Percentiles rank a stretch among this genome's conserved stretches.
These are phyloP conservation scores for Crithidia bombi DNA, from an alignment of 208 protist species.

Conservation along the genomic window DNA sequence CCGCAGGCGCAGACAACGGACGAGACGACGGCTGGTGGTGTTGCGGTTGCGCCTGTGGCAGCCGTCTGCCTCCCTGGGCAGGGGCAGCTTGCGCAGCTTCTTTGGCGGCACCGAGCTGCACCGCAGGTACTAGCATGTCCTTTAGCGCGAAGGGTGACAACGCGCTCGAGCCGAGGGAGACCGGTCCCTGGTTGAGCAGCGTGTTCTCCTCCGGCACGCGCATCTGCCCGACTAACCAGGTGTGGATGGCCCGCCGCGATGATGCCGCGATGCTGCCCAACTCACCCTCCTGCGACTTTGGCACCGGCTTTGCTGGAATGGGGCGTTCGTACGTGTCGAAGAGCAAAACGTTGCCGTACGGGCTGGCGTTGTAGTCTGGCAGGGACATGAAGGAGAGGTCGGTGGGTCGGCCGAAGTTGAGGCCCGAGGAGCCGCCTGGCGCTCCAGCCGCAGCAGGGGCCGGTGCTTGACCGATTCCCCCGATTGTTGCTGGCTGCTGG, in stretches of 20 bases:
- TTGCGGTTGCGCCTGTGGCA: background rate
- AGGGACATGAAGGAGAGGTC: slow-evolving; percentile 68
- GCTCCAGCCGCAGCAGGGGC: background rate
- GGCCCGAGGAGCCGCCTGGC: background rate
- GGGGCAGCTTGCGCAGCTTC: background rate
- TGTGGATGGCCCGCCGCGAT: slow-evolving; percentile 35
- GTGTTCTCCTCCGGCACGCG: slow-evolving; percentile 27
- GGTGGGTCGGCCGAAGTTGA: slow-evolving; percentile 35
- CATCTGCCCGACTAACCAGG: slow-evolving; percentile 37
- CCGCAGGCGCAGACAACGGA: background rate
- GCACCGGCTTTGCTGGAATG: slow-evolving; percentile 23
- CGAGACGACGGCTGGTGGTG: slow-evolving; percentile 9
- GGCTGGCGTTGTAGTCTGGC: slow-evolving; percentile 76
- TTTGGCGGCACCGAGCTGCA: slow-evolving; percentile 38
- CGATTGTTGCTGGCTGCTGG: slow-evolving; percentile 32
- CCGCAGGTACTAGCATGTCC: slow-evolving; percentile 55
- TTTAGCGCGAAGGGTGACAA: slow-evolving; percentile 65
- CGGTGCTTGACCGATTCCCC: background rate
- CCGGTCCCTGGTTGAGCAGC: slow-evolving; percentile 39
- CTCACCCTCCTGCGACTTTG: slow-evolving; percentile 28
- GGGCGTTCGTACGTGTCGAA: slow-evolving; percentile 72
- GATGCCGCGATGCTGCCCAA: slow-evolving; percentile 19
- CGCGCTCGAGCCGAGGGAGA: slow-evolving; percentile 48
- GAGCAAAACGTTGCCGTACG: slow-evolving; percentile 82
- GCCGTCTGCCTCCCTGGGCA: background rate